phyloP scores from a whole-genome alignment of 2,329 filamentous ascomycete species.

The Beauveria bassiana region DNA sequence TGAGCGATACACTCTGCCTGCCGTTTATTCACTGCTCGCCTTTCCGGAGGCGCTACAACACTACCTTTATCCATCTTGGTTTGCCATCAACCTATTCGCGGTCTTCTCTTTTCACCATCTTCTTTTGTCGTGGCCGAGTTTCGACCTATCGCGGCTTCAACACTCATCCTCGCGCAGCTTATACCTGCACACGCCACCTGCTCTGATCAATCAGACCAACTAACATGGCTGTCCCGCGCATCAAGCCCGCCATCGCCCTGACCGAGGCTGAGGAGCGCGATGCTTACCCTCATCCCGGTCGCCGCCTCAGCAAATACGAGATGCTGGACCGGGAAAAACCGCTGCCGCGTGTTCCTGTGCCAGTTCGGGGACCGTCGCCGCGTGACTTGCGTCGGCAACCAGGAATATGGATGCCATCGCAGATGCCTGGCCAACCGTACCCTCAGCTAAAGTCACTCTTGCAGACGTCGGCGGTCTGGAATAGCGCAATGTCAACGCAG shows the following conservation, averaged over 20 bases:
- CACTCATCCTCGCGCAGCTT: background rate
- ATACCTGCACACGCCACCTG: background rate
- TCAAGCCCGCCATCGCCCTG: slow-evolving; percentile 7
- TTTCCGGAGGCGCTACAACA: background rate
- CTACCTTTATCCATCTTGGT: background rate
- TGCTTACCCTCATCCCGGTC: slow-evolving; percentile 8
- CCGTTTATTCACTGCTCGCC: background rate
- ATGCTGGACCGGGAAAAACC: background rate
- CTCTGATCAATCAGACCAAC: background rate
- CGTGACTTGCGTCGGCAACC: background rate
- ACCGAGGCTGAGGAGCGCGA: slow-evolving; percentile 7
- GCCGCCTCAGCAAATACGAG: slow-evolving; percentile 9
- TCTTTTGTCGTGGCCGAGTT: too few species aligned
- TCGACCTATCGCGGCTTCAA: too few species aligned
- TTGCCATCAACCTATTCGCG: background rate
- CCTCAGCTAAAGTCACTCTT: background rate
- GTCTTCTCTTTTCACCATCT: background rate
- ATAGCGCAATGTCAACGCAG: background rate
- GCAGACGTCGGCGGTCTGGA: background rate
- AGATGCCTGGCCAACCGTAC: background rate
- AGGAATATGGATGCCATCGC: background rate
- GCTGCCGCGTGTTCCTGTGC: background rate
- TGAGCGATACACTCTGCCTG: background rate
- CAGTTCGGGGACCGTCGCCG: background rate
- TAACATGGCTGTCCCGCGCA: slow-evolving; percentile 2